Evolutionary conservation across 192 early-diverging fungal genomes (phyloP).

Genomic region (Backusella mclennaniae): DNA sequence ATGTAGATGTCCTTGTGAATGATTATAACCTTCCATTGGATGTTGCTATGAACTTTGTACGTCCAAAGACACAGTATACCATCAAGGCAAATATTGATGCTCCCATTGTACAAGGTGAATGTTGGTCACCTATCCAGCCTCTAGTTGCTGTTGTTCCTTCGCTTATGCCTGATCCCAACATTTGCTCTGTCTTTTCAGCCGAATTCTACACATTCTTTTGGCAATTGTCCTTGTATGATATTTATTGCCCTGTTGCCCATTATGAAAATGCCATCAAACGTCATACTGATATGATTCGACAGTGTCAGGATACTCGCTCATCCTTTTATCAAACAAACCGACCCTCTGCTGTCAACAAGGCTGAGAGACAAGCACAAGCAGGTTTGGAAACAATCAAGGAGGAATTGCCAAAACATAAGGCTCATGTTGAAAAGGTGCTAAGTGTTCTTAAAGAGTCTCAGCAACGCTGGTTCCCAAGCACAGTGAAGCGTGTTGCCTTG

Average conservation of each 20-base stretch:
- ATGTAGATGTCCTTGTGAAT: constrained; percentile 42
- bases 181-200: constrained; percentile 23
- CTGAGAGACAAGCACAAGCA: constrained; percentile 25
- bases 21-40: constrained; percentile 62
- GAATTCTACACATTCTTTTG: constrained; percentile 80
- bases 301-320: constrained; percentile 26
- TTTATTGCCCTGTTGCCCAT: constrained; percentile 58
- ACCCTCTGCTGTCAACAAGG: constrained; percentile 17
- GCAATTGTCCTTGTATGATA: constrained; percentile 75
- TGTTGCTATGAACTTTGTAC: constrained; percentile 61
- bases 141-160: background rate
- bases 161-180: background rate
- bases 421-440: constrained; percentile 24
- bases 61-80: constrained; percentile 40
- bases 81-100: constrained; percentile 2
- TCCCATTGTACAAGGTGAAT: background rate
- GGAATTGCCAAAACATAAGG: constrained; percentile 26
- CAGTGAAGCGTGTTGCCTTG: constrained; percentile 37
- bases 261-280: constrained; percentile 62
- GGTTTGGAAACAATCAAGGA: constrained; percentile 19
- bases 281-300: constrained; percentile 36
- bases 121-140: background rate
- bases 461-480: constrained; percentile 25
- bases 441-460: constrained; percentile 16
- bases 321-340: constrained; percentile 15